Evolutionary conservation across 441 rosid genomes (phyloP).

Genomic region (Macaranga tanarius): DNA sequence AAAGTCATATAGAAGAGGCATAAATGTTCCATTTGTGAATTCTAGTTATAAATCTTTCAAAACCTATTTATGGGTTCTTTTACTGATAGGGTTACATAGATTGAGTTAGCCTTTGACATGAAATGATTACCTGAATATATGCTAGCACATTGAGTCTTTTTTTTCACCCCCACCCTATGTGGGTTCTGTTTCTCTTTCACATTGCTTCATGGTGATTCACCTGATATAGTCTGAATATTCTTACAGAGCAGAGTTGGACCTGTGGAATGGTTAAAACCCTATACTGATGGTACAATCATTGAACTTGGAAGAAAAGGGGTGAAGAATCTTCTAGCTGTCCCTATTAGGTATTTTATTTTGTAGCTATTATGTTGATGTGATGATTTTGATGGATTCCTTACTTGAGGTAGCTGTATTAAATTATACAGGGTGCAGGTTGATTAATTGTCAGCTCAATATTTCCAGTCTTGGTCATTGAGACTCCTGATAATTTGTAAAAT

Average conservation of each 20-base stretch:
- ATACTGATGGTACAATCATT: constrained; percentile 88
- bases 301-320: constrained; percentile 90
- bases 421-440: constrained; percentile 9
- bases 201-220: constrained; percentile 9
- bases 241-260: constrained; percentile 99
- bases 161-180: neutral
- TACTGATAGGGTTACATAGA: neutral
- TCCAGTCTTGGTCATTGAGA: constrained; percentile 8
- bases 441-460: constrained; percentile 11
- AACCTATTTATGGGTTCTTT: too few relatives aligned
- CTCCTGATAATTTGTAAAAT: neutral
- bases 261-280: constrained; percentile 97
- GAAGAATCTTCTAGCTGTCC: constrained; percentile 83
- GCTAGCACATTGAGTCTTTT: neutral
- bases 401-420: neutral
- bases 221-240: constrained; percentile 32
- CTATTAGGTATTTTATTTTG: constrained; percentile 61
- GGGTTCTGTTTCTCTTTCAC: neutral
- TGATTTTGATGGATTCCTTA: neutral
- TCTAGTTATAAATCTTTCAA: neutral
- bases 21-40: neutral
- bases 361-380: neutral
- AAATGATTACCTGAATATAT: neutral
- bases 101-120: neutral
- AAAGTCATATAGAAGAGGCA: too few relatives aligned